Evolutionary conservation across 2,329 filamentous ascomycete genomes (phyloP).

Genomic region (Arachnopeziza araneosa): DNA sequence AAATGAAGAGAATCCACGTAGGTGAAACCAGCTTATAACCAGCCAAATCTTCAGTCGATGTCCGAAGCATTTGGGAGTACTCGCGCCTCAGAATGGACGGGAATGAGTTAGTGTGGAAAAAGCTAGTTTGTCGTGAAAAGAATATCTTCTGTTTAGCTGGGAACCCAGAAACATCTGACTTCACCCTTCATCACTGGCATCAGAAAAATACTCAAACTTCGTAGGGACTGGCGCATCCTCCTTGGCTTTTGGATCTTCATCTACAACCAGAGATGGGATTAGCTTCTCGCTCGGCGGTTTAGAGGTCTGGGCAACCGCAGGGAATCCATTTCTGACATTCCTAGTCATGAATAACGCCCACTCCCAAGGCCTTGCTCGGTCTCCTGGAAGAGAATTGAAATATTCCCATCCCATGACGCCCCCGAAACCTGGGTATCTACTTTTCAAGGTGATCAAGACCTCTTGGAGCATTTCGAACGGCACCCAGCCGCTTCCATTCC

Average conservation of each 20-base stretch:
- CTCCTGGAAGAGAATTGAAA: slow-evolving; percentile 73
- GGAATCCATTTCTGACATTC: slow-evolving; percentile 11
- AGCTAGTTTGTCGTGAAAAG: not conserved
- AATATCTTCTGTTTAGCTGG: not conserved
- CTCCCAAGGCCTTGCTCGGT: slow-evolving; percentile 59
- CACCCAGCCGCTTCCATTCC: slow-evolving; percentile 65
- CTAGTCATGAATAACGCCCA: slow-evolving; percentile 65
- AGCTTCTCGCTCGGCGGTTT: not conserved
- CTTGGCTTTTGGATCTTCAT: not conserved
- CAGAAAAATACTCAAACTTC: not conserved
- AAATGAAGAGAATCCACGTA: not conserved
- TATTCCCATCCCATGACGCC: slow-evolving; percentile 96
- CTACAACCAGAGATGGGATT: not conserved
- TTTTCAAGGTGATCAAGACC: slow-evolving; percentile 51
- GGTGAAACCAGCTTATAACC: not conserved
- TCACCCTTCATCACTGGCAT: not conserved
- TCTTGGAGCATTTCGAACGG: slow-evolving; percentile 49
- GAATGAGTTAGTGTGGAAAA: not conserved
- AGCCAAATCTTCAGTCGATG: not conserved
- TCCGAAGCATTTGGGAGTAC: not conserved
- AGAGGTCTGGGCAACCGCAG: not conserved
- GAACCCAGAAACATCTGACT: not conserved
- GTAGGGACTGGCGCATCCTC: not conserved
- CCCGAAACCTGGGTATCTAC: slow-evolving; percentile 65
- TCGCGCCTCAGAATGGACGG: not conserved